phyloP scores from a whole-genome alignment of 306 rosid species.

The Gillenia trifoliata region DNA sequence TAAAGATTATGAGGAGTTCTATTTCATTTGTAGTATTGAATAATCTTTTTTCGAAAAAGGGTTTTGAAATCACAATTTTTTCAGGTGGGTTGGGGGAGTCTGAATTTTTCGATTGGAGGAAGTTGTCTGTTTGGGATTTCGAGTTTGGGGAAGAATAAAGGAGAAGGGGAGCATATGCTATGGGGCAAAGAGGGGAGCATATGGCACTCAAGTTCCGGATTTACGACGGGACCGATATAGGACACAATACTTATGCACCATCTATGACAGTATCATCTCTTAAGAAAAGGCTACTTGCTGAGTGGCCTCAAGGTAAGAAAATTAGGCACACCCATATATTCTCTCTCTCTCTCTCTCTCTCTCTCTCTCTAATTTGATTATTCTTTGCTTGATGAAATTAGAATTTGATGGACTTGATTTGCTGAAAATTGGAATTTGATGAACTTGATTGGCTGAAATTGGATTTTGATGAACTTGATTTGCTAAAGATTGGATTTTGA shows the following conservation, averaged over 20 bases:
- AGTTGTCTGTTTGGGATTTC: conserved; percentile 22
- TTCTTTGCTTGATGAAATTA: background rate
- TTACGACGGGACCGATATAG: conserved; percentile 77
- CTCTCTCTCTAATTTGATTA: background rate
- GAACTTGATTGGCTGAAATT: background rate
- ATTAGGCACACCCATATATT: conserved; percentile 11
- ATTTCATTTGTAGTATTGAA: background rate
- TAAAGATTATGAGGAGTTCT: background rate
- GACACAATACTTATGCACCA: conserved; percentile 41
- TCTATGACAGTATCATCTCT: conserved; percentile 47
- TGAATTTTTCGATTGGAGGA: conserved; percentile 20
- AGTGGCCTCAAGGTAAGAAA: conserved; percentile 70
- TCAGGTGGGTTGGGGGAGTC: conserved; percentile 41
- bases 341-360: conserved; percentile 1
- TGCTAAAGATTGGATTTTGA: background rate
- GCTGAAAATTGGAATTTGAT: background rate
- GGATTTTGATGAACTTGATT: background rate
- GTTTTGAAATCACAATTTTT: background rate
- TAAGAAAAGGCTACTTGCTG: conserved; percentile 59
- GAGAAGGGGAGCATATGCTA: conserved; percentile 21
- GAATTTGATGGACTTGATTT: background rate
- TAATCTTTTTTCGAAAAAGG: background rate
- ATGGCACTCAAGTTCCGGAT: conserved; percentile 65
- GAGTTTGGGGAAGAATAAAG: conserved; percentile 25
- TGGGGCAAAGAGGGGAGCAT: conserved; percentile 50